A percentile compares a stretch with the other conserved stretches of the same genome.
Conservation (phyloP, 140 eudicot species). For the Ambrosia hybrid region DNA sequence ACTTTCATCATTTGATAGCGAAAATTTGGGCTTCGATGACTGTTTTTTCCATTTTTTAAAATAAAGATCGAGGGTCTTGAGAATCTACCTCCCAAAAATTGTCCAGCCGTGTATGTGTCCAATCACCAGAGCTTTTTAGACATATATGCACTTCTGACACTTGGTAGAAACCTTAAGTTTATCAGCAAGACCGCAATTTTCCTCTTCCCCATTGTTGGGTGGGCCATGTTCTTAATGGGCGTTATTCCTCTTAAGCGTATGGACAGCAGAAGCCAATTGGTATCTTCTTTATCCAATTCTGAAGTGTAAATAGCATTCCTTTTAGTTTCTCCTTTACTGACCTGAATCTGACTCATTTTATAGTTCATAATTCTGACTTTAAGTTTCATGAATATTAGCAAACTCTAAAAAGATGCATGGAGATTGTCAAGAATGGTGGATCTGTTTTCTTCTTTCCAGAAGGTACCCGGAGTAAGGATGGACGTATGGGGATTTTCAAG, state of each 20-base stretch:
- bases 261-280: conserved; percentile 92
- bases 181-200: conserved; percentile 89
- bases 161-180: conserved; percentile 85
- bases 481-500: conserved; percentile 76
- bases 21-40: conserved; percentile 70
- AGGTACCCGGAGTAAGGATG: conserved; percentile 91
- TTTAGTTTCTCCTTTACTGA: background rate
- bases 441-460: conserved; percentile 96
- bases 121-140: conserved; percentile 97
- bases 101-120: conserved; percentile 87
- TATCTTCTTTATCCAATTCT: conserved; percentile 20
- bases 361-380: background rate
- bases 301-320: background rate
- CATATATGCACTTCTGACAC: conserved; percentile 76
- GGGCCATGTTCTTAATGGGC: conserved; percentile 95
- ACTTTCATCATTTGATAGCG: conserved; percentile 64
- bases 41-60: conserved; percentile 59
- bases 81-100: conserved; percentile 67
- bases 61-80: conserved; percentile 68
- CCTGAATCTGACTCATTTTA: background rate
- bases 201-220: conserved; percentile 77
- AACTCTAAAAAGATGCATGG: conserved; percentile 81
- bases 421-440: conserved; percentile 83
- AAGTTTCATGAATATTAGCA: conserved; percentile 48
- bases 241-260: conserved; percentile 83